A percentile compares a stretch with the other conserved stretches of the same genome.
These are phyloP conservation scores for Tetraselmis striata DNA, from an alignment of 139 green algal species.

Conservation along the genomic window DNA sequence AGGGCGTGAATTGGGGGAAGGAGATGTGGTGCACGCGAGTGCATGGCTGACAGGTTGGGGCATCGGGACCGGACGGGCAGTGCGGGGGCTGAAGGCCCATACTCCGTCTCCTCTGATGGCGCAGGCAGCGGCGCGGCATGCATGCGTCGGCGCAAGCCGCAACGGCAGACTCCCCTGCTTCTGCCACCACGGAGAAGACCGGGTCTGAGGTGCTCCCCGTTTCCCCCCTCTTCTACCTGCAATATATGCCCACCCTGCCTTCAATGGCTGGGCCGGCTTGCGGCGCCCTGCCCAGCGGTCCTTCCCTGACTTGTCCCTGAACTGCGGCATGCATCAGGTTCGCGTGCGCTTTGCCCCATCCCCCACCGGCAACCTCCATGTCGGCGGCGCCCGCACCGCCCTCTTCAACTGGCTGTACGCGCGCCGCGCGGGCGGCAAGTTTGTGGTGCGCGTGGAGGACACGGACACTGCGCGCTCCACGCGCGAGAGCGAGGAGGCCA, in stretches of 20 bases:
- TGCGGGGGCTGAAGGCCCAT: too few relatives aligned
- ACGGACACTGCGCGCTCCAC: slow-evolving; percentile 92
- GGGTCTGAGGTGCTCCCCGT: not conserved
- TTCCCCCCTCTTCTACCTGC: too few relatives aligned
- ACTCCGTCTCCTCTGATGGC: too few relatives aligned
- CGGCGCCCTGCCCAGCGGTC: too few relatives aligned
- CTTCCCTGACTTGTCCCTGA: too few relatives aligned
- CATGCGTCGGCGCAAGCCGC: not conserved
- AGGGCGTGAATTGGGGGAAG: too few relatives aligned
- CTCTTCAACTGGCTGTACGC: slow-evolving; percentile 99
- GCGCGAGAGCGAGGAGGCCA: slow-evolving; percentile 75
- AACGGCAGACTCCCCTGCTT: not conserved
- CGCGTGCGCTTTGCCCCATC: slow-evolving; percentile 95
- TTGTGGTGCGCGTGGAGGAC: slow-evolving; percentile 96
- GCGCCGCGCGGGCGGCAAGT: slow-evolving; percentile 74
- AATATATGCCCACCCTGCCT: too few relatives aligned
- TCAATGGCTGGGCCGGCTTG: too few relatives aligned
- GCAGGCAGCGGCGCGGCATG: not conserved
- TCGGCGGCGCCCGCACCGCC: slow-evolving; percentile 91
- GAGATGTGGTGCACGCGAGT: too few relatives aligned
- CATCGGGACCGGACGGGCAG: too few relatives aligned
- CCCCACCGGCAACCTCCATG: slow-evolving; percentile 95
- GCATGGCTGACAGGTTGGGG: too few relatives aligned
- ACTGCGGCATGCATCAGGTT: too few relatives aligned
- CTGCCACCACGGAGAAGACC: not conserved